Conservation (phyloP, 495 filamentous ascomycete genomes). For the Trichoderma asperelloides region DNA sequence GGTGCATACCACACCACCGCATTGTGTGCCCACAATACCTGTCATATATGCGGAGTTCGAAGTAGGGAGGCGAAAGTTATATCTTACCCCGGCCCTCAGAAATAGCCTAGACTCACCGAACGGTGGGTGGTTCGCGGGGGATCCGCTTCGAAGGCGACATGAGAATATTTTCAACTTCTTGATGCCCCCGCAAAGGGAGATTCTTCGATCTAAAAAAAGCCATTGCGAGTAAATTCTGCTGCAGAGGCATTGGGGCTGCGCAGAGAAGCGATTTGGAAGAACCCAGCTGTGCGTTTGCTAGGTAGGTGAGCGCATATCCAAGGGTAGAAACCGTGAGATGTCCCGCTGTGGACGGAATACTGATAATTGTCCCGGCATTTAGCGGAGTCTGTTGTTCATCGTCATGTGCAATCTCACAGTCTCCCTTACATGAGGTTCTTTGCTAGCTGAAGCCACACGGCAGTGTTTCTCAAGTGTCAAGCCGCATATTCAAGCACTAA, state of each 20-base stretch:
- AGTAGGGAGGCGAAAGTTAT: neutral
- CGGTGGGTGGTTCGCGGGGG: constrained; percentile 1
- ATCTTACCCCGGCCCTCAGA: neutral
- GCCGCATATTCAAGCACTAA: neutral
- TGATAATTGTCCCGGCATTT: neutral
- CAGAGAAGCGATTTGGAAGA: neutral
- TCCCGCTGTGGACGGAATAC: neutral
- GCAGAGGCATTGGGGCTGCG: neutral
- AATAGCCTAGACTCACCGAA: neutral
- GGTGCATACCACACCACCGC: neutral
- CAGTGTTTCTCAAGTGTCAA: neutral
- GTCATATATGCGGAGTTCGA: neutral
- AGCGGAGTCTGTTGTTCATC: neutral
- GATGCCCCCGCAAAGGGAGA: neutral
- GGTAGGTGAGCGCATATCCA: neutral
- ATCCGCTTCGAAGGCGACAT: constrained; percentile 1
- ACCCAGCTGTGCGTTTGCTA: too few species aligned
- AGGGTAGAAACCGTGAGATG: neutral
- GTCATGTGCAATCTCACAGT: neutral
- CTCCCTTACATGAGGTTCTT: neutral
- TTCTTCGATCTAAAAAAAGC: neutral
- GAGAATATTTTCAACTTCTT: neutral
- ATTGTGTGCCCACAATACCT: neutral
- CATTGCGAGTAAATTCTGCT: neutral
- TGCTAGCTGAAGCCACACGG: neutral